Conservation (phyloP, 306 rosid genomes). For the Prunus mongolica region DNA sequence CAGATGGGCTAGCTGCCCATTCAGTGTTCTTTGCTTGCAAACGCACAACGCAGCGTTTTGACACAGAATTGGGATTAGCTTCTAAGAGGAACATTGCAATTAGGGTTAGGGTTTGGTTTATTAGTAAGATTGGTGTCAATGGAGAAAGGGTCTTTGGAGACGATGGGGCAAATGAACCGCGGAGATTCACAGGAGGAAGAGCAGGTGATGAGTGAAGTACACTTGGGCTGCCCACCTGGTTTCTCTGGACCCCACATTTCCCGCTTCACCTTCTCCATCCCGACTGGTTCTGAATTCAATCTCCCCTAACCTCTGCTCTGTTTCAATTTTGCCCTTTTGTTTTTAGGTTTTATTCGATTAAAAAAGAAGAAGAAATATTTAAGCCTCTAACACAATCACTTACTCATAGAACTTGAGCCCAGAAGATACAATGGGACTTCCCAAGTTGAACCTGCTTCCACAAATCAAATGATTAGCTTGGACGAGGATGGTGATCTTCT, state of each 20-base stretch:
- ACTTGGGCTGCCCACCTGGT: conserved; percentile 77
- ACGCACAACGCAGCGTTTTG: neutral
- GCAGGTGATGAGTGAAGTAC: conserved; percentile 90
- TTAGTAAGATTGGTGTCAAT: neutral
- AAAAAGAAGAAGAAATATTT: neutral
- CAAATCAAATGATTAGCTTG: conserved; percentile 23
- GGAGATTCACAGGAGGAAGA: conserved; percentile 30
- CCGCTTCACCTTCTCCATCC: conserved; percentile 51
- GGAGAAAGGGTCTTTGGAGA: conserved; percentile 7
- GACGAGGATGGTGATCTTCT: conserved; percentile 83
- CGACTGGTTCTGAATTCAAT: conserved; percentile 19
- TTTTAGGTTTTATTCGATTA: neutral
- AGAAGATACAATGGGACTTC: conserved; percentile 7
- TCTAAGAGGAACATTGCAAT: neutral
- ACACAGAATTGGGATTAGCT: neutral
- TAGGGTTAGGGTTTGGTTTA: neutral
- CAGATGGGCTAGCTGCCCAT: neutral
- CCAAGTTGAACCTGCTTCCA: conserved; percentile 19
- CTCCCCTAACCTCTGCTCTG: neutral
- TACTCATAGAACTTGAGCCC: conserved; percentile 28
- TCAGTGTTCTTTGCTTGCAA: neutral
- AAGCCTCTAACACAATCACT: neutral
- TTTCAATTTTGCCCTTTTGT: neutral
- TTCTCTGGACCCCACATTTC: conserved; percentile 58
- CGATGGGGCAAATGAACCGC: neutral